phyloP scores from a whole-genome alignment of 2,329 filamentous ascomycete genomes.

The Fusarium sulawesiense region DNA sequence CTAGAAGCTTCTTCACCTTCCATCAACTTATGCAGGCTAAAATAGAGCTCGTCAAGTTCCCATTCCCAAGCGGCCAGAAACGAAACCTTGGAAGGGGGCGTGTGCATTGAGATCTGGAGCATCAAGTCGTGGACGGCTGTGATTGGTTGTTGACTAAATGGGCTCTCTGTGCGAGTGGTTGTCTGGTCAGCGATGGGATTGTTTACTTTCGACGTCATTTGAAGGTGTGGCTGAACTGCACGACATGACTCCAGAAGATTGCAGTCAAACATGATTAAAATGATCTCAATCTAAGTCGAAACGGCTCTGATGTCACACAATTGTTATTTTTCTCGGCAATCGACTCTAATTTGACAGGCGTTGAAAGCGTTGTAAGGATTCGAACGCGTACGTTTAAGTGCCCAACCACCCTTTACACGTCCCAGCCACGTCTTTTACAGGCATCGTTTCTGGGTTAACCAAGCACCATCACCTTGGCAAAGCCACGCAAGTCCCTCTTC shows the following conservation, averaged over 20 bases:
- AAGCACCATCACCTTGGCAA: slow-evolving; percentile 29
- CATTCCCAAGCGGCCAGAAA: slow-evolving; percentile 17
- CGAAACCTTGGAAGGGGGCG: slow-evolving; percentile 23
- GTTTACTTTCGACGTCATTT: slow-evolving; percentile 52
- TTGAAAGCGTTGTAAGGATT: slow-evolving; percentile 2
- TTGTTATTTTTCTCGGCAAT: background rate
- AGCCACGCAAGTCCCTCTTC: slow-evolving; percentile 24
- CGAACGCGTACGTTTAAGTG: slow-evolving; percentile 15
- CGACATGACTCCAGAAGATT: background rate
- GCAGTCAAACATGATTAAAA: background rate
- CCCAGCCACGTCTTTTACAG: slow-evolving; percentile 46
- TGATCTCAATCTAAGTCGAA: background rate
- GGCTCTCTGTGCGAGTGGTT: slow-evolving; percentile 38
- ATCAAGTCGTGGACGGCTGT: slow-evolving; percentile 23
- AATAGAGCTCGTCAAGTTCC: slow-evolving; percentile 11
- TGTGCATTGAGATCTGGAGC: slow-evolving; percentile 26
- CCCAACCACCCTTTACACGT: slow-evolving; percentile 37
- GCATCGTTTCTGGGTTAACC: slow-evolving; percentile 49
- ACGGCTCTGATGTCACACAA: background rate
- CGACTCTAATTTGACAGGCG: background rate
- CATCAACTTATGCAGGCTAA: slow-evolving; percentile 6
- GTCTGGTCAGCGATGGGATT: slow-evolving; percentile 38
- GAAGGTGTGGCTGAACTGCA: background rate
- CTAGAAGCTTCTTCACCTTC: slow-evolving; percentile 14
- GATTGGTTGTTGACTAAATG: slow-evolving; percentile 31